These are phyloP conservation scores for Pascua sp. DNA, from an alignment of 1,284 basidiomycete species.

Conservation along the genomic window DNA sequence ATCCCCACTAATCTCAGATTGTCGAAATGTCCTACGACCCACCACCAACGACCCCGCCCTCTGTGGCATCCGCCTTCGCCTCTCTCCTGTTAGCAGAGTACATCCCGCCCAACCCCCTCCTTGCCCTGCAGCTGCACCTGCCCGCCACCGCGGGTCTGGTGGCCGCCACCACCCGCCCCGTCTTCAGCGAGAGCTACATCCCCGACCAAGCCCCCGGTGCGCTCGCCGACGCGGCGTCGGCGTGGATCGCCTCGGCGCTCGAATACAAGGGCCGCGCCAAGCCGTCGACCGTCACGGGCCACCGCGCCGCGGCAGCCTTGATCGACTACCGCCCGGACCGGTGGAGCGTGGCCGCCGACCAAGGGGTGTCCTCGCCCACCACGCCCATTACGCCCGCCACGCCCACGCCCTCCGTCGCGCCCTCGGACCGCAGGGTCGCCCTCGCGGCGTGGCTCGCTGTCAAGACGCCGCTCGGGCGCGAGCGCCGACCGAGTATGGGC, in stretches of 20 bases:
- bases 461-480: background rate
- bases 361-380: constrained; percentile 61
- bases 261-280: constrained; percentile 30
- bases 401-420: background rate
- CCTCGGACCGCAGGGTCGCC: background rate
- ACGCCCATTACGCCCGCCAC: constrained; percentile 55
- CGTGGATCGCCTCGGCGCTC: constrained; percentile 34
- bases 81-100: constrained; percentile 34
- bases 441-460: constrained; percentile 14
- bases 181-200: background rate
- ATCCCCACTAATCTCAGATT: constrained; percentile 21
- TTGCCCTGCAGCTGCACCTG: constrained; percentile 34
- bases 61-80: constrained; percentile 31
- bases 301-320: constrained; percentile 2
- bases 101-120: constrained; percentile 33
- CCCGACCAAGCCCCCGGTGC: constrained; percentile 18
- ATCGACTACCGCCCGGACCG: background rate
- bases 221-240: constrained; percentile 27
- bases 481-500: too few relatives aligned
- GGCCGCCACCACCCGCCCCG: constrained; percentile 4
- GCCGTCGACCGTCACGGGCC: constrained; percentile 2
- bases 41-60: constrained; percentile 21
- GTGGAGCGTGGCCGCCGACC: constrained; percentile 51
- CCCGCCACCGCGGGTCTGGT: constrained; percentile 18
- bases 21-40: constrained; percentile 43